Evolutionary conservation across 75 land plant species (phyloP).

Genomic region (Pseudotsuga menziesii): DNA sequence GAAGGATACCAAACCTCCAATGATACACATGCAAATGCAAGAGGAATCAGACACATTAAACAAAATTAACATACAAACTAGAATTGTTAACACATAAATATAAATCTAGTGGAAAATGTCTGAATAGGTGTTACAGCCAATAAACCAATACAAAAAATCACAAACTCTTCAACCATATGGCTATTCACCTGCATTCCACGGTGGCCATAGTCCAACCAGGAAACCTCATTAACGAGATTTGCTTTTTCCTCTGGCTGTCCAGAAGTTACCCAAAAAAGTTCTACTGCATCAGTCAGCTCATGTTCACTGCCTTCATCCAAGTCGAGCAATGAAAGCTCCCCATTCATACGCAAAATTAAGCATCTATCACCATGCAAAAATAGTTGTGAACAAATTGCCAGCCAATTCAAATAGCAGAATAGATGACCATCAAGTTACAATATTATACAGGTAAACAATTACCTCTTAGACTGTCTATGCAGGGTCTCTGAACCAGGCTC

Average conservation of each 20-base stretch:
- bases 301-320: slow-evolving; percentile 94
- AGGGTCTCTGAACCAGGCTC: slow-evolving; percentile 25
- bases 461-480: slow-evolving; percentile 79
- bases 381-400: neutral
- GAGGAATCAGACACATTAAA: neutral
- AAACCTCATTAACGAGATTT: slow-evolving; percentile 86
- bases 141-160: neutral
- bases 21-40: slow-evolving; percentile 1
- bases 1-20: slow-evolving; percentile 98
- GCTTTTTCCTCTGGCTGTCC: slow-evolving; percentile 66
- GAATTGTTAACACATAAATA: neutral
- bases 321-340: slow-evolving; percentile 94
- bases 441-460: neutral
- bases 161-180: neutral
- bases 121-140: neutral
- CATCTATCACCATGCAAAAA: slow-evolving; percentile 52
- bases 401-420: neutral
- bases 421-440: neutral
- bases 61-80: neutral
- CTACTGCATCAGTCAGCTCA: slow-evolving; percentile 79
- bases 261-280: slow-evolving; percentile 92
- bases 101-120: neutral
- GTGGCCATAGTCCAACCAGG: slow-evolving; percentile 99
- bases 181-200: slow-evolving; percentile 93
- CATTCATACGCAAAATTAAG: slow-evolving; percentile 83